Base-by-base conservation (phyloP, 495 filamentous ascomycete genomes). In the Parmelia sp. region DNA sequence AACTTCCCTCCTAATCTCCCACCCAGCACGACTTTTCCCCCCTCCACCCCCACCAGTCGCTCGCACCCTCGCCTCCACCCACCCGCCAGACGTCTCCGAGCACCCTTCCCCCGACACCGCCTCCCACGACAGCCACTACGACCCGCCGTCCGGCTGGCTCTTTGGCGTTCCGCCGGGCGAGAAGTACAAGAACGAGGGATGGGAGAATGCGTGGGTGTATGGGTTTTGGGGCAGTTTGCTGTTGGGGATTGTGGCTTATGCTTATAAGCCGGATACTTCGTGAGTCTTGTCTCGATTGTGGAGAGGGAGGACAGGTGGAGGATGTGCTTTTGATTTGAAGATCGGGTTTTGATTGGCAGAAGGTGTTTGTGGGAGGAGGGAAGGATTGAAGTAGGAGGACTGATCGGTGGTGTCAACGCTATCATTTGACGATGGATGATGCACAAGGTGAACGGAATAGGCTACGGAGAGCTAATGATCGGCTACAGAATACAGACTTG, bases 181-280 rank as follows among this genome's bases (percentile, higher is more conserved):
- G 86, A 95, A 96, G 76, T 89, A 90, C 75, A 82, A 90, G 82
- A 92, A 90, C 76, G 94, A 98, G 76, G 93, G 92, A 57, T 98
- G 94, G 94, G 94, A 98, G 84, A 82, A 76, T 29, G 77, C 93
- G 36, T 94, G 86, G 81, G 85, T 89, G 75, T 96, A 88, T 74
- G 92, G 93, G 25, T 96, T 96, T 74, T 90, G 85, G 76, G 94
- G 92, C n/a, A 88, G 86, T 70, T 74, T 97, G 63, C 74, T 81
- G 19, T 78, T 91, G 51, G 88, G 86, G 40, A 84, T 83, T 61
- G 82, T 97, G 40, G 91, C 86, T 69, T 96, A 97, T 82, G 89
- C 90, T 59, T 97, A 91, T 73, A 98, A 98, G 85, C 94, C 94
- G 31, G 94, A 98, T 82, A 97, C 92, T 58, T 95, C 90, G 94